phyloP scores from a whole-genome alignment of 1,139 yeast species.

The Ashbya aceris region DNA sequence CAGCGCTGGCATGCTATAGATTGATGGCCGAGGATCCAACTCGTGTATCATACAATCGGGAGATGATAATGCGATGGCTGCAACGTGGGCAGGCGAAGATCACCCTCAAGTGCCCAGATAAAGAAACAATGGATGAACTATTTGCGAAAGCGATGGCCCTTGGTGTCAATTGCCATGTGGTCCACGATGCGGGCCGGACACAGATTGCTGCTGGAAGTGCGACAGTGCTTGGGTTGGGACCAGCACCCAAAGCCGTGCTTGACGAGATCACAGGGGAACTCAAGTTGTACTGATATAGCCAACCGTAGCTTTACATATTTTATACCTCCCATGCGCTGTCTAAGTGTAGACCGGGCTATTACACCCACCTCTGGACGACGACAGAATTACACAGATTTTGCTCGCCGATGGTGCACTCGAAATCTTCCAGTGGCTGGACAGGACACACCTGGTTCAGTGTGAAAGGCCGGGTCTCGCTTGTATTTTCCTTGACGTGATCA shows the following conservation, averaged over 20 bases:
- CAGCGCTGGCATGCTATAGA: constrained; percentile 85
- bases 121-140: constrained; percentile 68
- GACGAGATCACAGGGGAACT: constrained; percentile 76
- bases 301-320: constrained; percentile 1
- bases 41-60: constrained; percentile 46
- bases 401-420: constrained; percentile 49
- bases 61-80: constrained; percentile 70
- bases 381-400: constrained; percentile 79
- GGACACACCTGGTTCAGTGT: constrained; percentile 79
- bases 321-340: background rate
- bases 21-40: constrained; percentile 48
- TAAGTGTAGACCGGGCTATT: background rate
- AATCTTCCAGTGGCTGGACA: constrained; percentile 58
- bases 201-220: constrained; percentile 93
- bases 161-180: constrained; percentile 68
- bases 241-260: constrained; percentile 80
- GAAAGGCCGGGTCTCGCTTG: constrained; percentile 42
- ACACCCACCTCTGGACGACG: constrained; percentile 76
- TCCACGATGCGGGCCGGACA: constrained; percentile 95
- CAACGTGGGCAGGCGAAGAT: constrained; percentile 89
- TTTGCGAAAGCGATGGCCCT: constrained; percentile 74
- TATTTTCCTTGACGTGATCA: constrained; percentile 50
- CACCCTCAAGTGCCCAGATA: constrained; percentile 65
- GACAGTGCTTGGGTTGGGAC: constrained; percentile 91
- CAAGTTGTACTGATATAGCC: constrained; percentile 50